Percentiles rank a stretch among this genome's conserved stretches.
phyloP scores from a whole-genome alignment of 2,329 filamentous ascomycete species.

The Colletotrichum sp. region DNA sequence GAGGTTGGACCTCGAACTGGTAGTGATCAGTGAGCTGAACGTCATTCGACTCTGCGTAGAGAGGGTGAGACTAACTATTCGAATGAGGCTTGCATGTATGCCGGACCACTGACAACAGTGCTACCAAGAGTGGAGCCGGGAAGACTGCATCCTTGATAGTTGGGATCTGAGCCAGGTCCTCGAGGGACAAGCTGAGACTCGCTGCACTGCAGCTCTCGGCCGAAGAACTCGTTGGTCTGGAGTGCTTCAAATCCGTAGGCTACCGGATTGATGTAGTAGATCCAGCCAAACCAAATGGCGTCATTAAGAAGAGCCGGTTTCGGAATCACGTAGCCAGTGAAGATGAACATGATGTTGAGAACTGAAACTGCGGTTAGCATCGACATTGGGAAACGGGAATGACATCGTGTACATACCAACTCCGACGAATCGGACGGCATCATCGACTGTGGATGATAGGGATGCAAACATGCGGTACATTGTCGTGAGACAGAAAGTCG shows the following conservation, averaged over 20 bases:
- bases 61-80: slow-evolving; percentile 44
- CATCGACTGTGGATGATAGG: slow-evolving; percentile 63
- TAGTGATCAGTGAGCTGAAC: not conserved
- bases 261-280: slow-evolving; percentile 69
- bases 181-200: slow-evolving; percentile 50
- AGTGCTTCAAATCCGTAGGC: slow-evolving; percentile 70
- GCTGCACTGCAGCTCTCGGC: slow-evolving; percentile 54
- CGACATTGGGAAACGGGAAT: slow-evolving; percentile 27
- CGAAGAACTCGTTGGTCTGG: slow-evolving; percentile 58
- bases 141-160: slow-evolving; percentile 60
- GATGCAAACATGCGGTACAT: slow-evolving; percentile 50
- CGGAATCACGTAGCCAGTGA: slow-evolving; percentile 69
- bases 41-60: not conserved
- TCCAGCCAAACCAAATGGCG: slow-evolving; percentile 75
- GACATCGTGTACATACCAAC: not conserved
- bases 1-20: slow-evolving; percentile 53
- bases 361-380: slow-evolving; percentile 33
- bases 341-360: slow-evolving; percentile 68
- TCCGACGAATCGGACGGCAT: slow-evolving; percentile 55
- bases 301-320: slow-evolving; percentile 57
- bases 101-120: slow-evolving; percentile 54
- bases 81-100: slow-evolving; percentile 58
- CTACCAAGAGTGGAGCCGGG: slow-evolving; percentile 56
- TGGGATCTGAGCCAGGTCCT: slow-evolving; percentile 41
- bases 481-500: slow-evolving; percentile 16